A percentile compares a stretch with the other conserved stretches of the same genome.
Evolutionary conservation across 1,284 basidiomycete genomes (phyloP).

Genomic region (Cystobasidium pallidum): DNA sequence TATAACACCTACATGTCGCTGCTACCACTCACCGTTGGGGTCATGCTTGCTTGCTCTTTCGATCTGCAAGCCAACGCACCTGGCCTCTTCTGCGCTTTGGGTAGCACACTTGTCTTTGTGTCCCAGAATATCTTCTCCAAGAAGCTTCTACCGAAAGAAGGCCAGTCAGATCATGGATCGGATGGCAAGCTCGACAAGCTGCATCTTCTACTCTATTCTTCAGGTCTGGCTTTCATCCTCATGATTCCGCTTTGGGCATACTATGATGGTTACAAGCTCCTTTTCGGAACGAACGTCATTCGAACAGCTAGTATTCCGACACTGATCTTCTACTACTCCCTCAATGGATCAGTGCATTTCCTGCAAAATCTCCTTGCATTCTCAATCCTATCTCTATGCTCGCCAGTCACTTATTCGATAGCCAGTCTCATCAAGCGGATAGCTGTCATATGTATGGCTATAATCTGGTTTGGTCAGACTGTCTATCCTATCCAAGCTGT

Average conservation of each 20-base stretch:
- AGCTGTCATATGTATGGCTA: slow-evolving; percentile 95
- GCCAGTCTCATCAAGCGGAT: slow-evolving; percentile 97
- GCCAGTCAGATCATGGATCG: slow-evolving; percentile 59
- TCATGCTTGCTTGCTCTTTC: slow-evolving; percentile 96
- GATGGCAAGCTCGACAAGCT: slow-evolving; percentile 85
- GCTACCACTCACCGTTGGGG: slow-evolving; percentile 89
- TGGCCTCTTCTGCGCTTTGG: slow-evolving; percentile 87
- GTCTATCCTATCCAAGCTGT: slow-evolving; percentile 80
- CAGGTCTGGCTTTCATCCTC: slow-evolving; percentile 86
- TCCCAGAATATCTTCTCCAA: slow-evolving; percentile 99
- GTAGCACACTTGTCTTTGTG: slow-evolving; percentile 93
- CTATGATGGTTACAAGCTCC: slow-evolving; percentile 69
- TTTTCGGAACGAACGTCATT: slow-evolving; percentile 45
- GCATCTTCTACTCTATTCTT: slow-evolving; percentile 93
- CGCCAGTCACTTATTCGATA: slow-evolving; percentile 98
- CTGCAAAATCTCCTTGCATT: slow-evolving; percentile 97
- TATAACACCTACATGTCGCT: slow-evolving; percentile 88
- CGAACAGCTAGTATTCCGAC: slow-evolving; percentile 50
- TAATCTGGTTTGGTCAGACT: slow-evolving; percentile 91
- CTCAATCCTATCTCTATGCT: slow-evolving; percentile 89
- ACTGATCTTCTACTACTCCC: slow-evolving; percentile 70
- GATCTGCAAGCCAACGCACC: slow-evolving; percentile 81
- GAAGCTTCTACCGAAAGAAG: slow-evolving; percentile 79
- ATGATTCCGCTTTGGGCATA: slow-evolving; percentile 95
- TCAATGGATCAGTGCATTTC: slow-evolving; percentile 96